Evolutionary conservation across 2,329 filamentous ascomycete species (phyloP).

Genomic region (Talaromyces marneffei): DNA sequence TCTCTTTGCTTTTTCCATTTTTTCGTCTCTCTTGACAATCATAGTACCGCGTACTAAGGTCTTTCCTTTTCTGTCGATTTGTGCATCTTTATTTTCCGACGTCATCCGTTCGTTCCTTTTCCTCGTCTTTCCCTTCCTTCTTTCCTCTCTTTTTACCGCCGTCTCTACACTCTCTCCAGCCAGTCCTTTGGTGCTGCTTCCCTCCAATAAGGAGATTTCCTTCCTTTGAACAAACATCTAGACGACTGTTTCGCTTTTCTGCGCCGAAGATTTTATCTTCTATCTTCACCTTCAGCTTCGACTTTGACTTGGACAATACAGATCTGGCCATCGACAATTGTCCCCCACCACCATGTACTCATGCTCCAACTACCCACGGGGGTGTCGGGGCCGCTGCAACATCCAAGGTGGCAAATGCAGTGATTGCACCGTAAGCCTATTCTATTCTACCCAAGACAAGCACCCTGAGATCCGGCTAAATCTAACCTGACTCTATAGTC

Average conservation of each 20-base stretch:
- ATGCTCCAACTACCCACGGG: conserved; percentile 44
- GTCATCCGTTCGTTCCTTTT: conserved; percentile 16
- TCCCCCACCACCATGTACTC: conserved; percentile 36
- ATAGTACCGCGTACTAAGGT: conserved; percentile 19
- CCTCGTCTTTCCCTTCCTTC: conserved; percentile 16
- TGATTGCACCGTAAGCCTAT: conserved; percentile 40
- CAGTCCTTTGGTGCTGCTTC: not conserved
- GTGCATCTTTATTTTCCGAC: conserved; percentile 15
- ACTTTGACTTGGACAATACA: not conserved
- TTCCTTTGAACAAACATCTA: conserved; percentile 9
- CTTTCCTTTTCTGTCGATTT: conserved; percentile 15
- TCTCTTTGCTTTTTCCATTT: not conserved
- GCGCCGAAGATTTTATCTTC: not conserved
- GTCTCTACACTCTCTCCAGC: not conserved
- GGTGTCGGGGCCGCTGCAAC: conserved; percentile 44
- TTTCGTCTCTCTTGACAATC: not conserved
- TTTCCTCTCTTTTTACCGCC: conserved; percentile 13
- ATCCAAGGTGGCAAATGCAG: conserved; percentile 38
- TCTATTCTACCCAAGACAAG: not conserved
- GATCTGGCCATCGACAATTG: conserved; percentile 10
- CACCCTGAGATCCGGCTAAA: too few relatives aligned
- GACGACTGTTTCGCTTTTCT: not conserved
- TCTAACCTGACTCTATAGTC: not conserved
- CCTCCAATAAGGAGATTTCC: conserved; percentile 10
- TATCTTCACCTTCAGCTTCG: not conserved